Evolutionary conservation across 345 rosid genomes (phyloP), one percentile per base, ranked within the genome.

Genomic region (Salix arbutifolia): DNA sequence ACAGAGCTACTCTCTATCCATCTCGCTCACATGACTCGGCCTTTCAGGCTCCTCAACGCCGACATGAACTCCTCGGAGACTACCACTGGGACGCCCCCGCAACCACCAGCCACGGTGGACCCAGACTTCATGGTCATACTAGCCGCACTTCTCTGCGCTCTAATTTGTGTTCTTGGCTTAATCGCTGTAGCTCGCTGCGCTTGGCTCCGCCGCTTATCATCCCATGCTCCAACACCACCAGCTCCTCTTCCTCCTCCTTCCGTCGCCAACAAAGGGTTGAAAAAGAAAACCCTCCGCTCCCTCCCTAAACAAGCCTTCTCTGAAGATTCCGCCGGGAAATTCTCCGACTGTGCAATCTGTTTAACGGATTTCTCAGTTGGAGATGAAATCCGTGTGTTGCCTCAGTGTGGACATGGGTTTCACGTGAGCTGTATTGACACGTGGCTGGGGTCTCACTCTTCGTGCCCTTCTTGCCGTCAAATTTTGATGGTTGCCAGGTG

Each of bases 401-500:
- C 98, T 16, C 94, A 94, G 87, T 94, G 99, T 72, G 91, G 90
- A 1, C 98, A 96, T 60, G 93, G 89, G 10, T 96, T 96, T 86
- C 99, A 96, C 82, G 90, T 92, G 46, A 75, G 77, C 37, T 96
- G 99, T 78, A 92, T 96, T 40, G 98, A 96, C 87, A 88, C 88
- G 73, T 96, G 99, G 99, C 88, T 96, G 0, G 95, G 90, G 14
- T 89, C 97, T 28, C 98, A 89, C 86, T 96, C 98, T 10, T 91
- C 99, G 2, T 96, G 99, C 78, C 99, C 98, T 21, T 96, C 96
- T 1, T 92, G 97, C 89, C 97, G 97, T 66, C 93, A 89, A 82
- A 85, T 91, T 30, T 75, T 91, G 69, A 90, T 80, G 30, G 91
- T 89, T 21, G 70, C 88, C 28, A 78, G 95, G 74, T 89, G 95